These are phyloP conservation scores for Cercospora berteroae DNA, from an alignment of 2,329 filamentous ascomycete genomes.

Conservation along the genomic window DNA sequence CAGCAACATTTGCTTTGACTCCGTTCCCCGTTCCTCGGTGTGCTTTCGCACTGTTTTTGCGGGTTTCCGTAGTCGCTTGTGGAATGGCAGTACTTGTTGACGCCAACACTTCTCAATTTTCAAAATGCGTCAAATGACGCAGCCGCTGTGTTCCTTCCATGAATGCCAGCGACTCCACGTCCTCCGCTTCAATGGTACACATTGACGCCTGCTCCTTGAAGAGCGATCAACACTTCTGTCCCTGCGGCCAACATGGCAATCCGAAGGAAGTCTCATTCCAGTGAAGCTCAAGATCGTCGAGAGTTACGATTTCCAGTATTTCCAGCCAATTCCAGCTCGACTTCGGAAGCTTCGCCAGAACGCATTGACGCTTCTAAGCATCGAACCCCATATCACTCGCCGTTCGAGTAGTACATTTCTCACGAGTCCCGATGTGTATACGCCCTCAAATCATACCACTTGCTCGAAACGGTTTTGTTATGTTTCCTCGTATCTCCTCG, in stretches of 20 bases:
- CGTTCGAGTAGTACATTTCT: not conserved
- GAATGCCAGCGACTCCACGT: not conserved
- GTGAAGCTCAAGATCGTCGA: not conserved
- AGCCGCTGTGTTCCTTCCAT: not conserved
- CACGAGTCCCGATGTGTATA: not conserved
- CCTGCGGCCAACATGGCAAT: not conserved
- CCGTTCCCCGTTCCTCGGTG: not conserved
- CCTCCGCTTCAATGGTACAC: not conserved
- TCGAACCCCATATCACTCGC: not conserved
- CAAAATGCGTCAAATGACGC: not conserved
- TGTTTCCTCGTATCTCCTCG: conserved; percentile 1
- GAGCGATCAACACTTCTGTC: not conserved
- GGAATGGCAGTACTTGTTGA: not conserved
- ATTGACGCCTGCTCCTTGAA: not conserved
- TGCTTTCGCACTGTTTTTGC: not conserved
- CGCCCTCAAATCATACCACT: conserved; percentile 8
- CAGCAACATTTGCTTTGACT: not conserved
- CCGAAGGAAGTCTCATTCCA: not conserved
- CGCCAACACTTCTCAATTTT: not conserved
- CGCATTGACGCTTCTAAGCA: not conserved
- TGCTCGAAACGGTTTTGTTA: conserved; percentile 3
- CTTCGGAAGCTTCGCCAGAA: not conserved
- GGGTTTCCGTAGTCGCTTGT: not conserved
- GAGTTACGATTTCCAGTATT: not conserved
- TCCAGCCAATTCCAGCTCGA: not conserved